These are phyloP conservation scores for Chamaenerion angustifolium DNA, from an alignment of 345 rosid species.

Conservation along the genomic window DNA sequence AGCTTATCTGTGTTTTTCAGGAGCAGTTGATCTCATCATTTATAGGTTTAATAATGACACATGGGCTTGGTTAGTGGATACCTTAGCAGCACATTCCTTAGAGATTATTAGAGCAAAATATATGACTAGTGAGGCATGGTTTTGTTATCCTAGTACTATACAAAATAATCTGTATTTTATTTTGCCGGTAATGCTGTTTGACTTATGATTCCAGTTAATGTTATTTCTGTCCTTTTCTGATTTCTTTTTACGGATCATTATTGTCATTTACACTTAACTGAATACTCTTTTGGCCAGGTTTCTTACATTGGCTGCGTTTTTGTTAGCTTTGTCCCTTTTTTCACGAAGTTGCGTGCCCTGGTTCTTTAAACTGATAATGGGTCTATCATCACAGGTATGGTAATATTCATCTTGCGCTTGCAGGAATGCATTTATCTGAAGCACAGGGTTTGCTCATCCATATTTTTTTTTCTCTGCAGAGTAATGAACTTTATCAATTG, in stretches of 20 bases:
- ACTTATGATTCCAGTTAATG: no score
- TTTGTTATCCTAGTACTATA: no score
- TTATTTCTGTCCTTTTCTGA: no score
- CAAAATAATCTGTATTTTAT: no score
- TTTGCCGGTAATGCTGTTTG: not conserved
- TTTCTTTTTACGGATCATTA: no score
- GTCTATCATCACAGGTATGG: conserved; percentile 47
- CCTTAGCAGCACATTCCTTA: no score
- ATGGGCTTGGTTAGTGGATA: no score
- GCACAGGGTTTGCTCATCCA: not conserved
- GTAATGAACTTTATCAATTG: conserved; percentile 95
- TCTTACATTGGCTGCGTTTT: conserved; percentile 51
- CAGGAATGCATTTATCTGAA: not conserved
- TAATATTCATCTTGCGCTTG: conserved; percentile 3
- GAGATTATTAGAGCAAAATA: no score
- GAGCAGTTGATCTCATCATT: no score
- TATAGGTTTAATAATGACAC: no score
- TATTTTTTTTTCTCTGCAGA: conserved; percentile 38
- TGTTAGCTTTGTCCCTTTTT: conserved; percentile 48
- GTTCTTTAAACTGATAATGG: conserved; percentile 73
- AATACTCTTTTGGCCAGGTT: conserved; percentile 27
- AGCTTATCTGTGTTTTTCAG: no score
- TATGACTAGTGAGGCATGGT: no score
- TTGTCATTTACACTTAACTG: not conserved
- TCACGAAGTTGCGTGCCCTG: conserved; percentile 72